phyloP scores from a whole-genome alignment of 768 basidiomycete genomes.

The Amanita pseudoporphyria region DNA sequence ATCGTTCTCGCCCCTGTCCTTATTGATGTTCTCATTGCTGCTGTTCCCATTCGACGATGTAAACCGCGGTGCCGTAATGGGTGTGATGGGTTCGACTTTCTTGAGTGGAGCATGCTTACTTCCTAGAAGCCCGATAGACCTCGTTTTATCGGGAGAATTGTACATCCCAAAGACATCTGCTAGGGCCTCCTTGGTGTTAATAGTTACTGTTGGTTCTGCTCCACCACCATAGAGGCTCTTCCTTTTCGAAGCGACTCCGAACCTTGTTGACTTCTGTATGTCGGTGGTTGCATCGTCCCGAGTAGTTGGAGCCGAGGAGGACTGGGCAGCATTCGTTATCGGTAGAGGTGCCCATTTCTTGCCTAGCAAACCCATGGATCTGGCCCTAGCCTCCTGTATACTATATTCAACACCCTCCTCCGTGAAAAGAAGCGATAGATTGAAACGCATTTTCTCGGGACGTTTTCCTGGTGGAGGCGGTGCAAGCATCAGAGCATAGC shows the following conservation, averaged over 20 bases:
- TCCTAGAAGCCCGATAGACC: conserved; percentile 42
- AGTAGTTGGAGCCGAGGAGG: conserved; percentile 24
- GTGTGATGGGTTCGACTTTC: conserved; percentile 53
- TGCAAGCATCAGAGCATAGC: conserved; percentile 68
- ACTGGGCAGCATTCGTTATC: conserved; percentile 28
- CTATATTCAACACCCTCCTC: conserved; percentile 75
- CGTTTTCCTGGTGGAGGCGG: conserved; percentile 61
- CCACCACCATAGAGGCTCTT: conserved; percentile 34
- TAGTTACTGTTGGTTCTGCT: conserved; percentile 81
- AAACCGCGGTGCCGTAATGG: conserved; percentile 26
- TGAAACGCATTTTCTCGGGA: conserved; percentile 62
- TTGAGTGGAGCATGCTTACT: conserved; percentile 67
- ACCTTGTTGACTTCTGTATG: conserved; percentile 29
- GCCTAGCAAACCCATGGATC: conserved; percentile 71
- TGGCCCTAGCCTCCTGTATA: conserved; percentile 74
- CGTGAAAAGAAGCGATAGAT: conserved; percentile 64
- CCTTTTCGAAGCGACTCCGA: conserved; percentile 20
- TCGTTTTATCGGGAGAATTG: conserved; percentile 79
- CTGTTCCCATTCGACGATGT: conserved; percentile 11
- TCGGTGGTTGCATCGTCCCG: conserved; percentile 16
- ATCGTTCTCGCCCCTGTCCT: conserved; percentile 31
- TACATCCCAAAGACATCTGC: conserved; percentile 96
- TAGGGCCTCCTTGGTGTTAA: conserved; percentile 93
- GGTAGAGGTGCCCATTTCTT: conserved; percentile 76
- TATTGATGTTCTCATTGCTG: background rate